Percentiles rank a stretch among this genome's conserved stretches.
Evolutionary conservation across 1,284 basidiomycete species (phyloP).

Genomic region (Leccinum insigne): DNA sequence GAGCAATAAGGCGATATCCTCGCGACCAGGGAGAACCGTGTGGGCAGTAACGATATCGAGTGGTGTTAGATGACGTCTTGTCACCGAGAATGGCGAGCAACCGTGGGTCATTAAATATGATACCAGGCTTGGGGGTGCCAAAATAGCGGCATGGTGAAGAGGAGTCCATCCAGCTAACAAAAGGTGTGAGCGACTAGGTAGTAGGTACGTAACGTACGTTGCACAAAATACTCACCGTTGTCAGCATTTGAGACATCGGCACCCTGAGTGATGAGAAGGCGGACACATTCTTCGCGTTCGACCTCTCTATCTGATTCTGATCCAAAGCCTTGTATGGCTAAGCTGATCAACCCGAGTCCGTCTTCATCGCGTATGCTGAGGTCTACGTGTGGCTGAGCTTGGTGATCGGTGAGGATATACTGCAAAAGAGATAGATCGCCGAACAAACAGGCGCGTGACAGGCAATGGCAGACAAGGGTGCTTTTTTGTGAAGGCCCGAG

Average conservation of each 20-base stretch:
- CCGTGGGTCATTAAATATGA: conserved; percentile 93
- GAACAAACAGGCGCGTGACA: conserved; percentile 72
- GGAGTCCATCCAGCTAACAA: conserved; percentile 88
- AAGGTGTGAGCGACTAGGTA: conserved; percentile 8
- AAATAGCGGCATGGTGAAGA: conserved; percentile 90
- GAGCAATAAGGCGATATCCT: conserved; percentile 77
- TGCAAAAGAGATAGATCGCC: conserved; percentile 71
- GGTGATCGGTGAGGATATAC: conserved; percentile 69
- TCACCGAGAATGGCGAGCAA: conserved; percentile 76
- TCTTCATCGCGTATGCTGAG: conserved; percentile 78
- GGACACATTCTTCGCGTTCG: conserved; percentile 86
- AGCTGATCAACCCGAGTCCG: conserved; percentile 75
- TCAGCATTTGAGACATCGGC: conserved; percentile 68
- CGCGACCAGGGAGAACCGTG: conserved; percentile 74
- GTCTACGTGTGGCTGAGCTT: conserved; percentile 68
- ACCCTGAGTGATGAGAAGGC: conserved; percentile 78
- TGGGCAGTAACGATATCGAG: conserved; percentile 85
- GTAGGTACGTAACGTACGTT: not conserved
- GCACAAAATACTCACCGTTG: conserved; percentile 47
- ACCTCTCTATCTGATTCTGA: conserved; percentile 79
- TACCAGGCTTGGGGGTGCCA: conserved; percentile 89
- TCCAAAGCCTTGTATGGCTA: conserved; percentile 83
- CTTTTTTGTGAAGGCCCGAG: conserved; percentile 65
- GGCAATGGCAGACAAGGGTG: conserved; percentile 68
- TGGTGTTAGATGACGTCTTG: conserved; percentile 76